phyloP scores from a whole-genome alignment of 345 rosid species.

The Euphorbia pulcherrima region DNA sequence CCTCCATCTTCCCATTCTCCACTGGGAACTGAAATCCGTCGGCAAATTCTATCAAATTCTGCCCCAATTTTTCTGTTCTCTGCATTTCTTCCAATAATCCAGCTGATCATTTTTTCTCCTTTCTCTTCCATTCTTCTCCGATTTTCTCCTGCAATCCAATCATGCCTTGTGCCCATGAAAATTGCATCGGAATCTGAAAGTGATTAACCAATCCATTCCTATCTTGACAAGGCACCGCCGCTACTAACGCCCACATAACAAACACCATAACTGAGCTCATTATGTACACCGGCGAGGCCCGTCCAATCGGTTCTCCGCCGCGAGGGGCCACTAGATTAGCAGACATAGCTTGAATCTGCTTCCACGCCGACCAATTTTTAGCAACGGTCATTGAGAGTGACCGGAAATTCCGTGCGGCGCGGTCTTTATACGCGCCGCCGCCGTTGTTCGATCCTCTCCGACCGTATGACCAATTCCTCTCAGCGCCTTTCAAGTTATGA shows the following conservation, averaged over 20 bases:
- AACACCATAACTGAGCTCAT: constrained; percentile 65
- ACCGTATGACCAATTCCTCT: constrained; percentile 81
- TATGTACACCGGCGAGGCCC: constrained; percentile 58
- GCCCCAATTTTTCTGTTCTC: constrained; percentile 73
- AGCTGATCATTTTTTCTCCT: constrained; percentile 80
- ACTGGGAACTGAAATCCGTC: constrained; percentile 68
- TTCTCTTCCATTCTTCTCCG: constrained; percentile 94
- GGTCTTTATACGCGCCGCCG: constrained; percentile 32
- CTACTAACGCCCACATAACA: constrained; percentile 79
- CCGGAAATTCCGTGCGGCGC: constrained; percentile 32
- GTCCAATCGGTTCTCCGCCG: constrained; percentile 59
- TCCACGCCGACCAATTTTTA: constrained; percentile 89
- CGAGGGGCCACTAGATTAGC: constrained; percentile 65
- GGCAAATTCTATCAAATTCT: constrained; percentile 55
- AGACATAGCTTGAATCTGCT: constrained; percentile 85
- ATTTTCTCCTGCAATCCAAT: constrained; percentile 71
- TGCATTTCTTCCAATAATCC: constrained; percentile 82
- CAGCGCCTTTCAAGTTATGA: constrained; percentile 37
- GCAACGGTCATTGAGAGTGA: constrained; percentile 64
- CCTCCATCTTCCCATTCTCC: constrained; percentile 57
- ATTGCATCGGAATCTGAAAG: constrained; percentile 72
- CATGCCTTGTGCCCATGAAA: constrained; percentile 72
- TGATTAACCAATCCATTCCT: constrained; percentile 62
- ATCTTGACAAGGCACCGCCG: constrained; percentile 93
- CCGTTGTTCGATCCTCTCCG: constrained; percentile 36